Conservation (phyloP, 306 rosid genomes). For the Neltuma alba region DNA sequence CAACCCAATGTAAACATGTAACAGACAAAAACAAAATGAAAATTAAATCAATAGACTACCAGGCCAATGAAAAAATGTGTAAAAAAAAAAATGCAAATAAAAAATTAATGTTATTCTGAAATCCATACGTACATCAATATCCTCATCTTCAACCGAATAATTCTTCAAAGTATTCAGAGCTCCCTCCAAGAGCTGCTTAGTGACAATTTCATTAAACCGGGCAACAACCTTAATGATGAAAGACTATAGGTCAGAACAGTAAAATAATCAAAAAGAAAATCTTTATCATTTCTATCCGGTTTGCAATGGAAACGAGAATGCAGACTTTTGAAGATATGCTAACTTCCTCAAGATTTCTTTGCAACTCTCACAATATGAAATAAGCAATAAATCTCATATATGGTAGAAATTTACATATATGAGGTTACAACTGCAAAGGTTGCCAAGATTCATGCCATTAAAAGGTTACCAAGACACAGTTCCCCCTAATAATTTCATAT, state of each 20-base stretch:
- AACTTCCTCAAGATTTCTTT: conserved; percentile 14
- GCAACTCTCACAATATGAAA: background rate
- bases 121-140: conserved; percentile 71
- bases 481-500: background rate
- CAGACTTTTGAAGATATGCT: conserved; percentile 22
- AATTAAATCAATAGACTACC: background rate
- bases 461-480: background rate
- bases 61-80: background rate
- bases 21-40: conserved; percentile 1
- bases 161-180: conserved; percentile 81
- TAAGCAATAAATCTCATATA: background rate
- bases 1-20: background rate
- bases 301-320: conserved; percentile 22
- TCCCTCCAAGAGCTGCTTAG: conserved; percentile 85
- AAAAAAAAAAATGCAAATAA: conserved; percentile 17
- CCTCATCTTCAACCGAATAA: conserved; percentile 81
- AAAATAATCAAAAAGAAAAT: conserved; percentile 13
- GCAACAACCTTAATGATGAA: conserved; percentile 76
- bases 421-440: background rate
- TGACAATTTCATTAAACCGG: conserved; percentile 87
- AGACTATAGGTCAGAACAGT: conserved; percentile 12
- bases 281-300: conserved; percentile 10
- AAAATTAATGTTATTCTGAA: conserved; percentile 19
- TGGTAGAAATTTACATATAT: no score
- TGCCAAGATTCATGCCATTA: background rate